Base-by-base conservation (phyloP, 768 basidiomycete genomes). In the Lenzites betulinus region DNA sequence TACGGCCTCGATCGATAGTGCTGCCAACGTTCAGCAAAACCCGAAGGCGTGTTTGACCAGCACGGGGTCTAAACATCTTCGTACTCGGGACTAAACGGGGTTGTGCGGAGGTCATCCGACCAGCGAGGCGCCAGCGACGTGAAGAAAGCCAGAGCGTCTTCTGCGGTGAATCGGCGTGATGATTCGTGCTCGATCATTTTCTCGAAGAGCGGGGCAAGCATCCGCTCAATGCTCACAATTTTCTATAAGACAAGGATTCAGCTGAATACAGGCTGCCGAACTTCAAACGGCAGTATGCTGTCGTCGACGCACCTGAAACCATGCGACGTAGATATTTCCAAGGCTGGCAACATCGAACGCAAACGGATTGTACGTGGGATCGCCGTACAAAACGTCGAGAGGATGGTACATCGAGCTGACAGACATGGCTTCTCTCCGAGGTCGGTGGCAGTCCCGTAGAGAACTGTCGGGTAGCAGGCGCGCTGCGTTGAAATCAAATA, bases 311-410 rank as follows among this genome's bases (percentile, higher is more conserved):
- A 55, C 54, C 26, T 11, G 33, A 22, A 46, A 55, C 12, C 11
- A 25, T 16, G 9, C 23, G 16, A 28, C 12, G 33, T 43, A 48
- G 16, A 56, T 23, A 16, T 46, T 47, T 1, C 44, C 44, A 0
- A 47, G 11, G 15, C 54, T 47, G 6, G 43, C 44, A 20, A 56
- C 54, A 22, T 56, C 54, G 35, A 36, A 56, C 13, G 54, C 33
- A 36, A 56, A 55, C 6, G 54, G 54, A 16, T 55, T 55, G 42
- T 55, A 55, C 7, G 12, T 18, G 18, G 12, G 23, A 42, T 43
- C 18, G 20, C 54, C 54, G 6, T 12, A 28, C 25, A 12, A 22
- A n/a, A 9, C 9, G 35, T 46, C 54, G 2, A 22, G 6, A 8
- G 54, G 54, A n/a, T 46, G 42, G 41, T 35, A 55, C 25, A 3